phyloP scores from a whole-genome alignment of 148 eudicot genomes.

The Linanthus parryae region DNA sequence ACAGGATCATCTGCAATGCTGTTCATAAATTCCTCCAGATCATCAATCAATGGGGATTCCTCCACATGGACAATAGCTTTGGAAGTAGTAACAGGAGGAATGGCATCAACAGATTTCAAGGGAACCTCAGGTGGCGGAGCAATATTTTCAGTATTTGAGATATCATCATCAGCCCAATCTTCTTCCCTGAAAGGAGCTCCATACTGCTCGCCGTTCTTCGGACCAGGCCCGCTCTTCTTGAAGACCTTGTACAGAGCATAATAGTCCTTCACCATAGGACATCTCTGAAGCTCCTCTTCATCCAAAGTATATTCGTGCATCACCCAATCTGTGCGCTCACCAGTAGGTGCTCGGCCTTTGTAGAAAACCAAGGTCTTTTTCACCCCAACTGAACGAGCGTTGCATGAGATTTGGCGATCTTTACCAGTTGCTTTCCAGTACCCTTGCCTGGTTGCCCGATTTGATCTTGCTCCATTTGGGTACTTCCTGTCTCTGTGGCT shows the following conservation, averaged over 20 bases:
- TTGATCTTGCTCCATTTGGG: conserved; percentile 83
- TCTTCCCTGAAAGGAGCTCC: conserved; percentile 94
- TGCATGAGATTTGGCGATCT: conserved; percentile 58
- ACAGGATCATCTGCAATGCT: conserved; percentile 22
- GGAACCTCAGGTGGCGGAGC: conserved; percentile 1
- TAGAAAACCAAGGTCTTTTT: conserved; percentile 89
- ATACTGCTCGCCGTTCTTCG: conserved; percentile 95
- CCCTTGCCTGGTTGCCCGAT: conserved; percentile 72
- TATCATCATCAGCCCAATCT: conserved; percentile 75
- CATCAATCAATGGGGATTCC: conserved; percentile 16
- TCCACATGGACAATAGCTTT: conserved; percentile 11
- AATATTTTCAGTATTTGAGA: conserved; percentile 13
- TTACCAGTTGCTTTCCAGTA: conserved; percentile 99
- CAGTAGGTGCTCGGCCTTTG: conserved; percentile 85
- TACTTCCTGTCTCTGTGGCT: conserved; percentile 89
- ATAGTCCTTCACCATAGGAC: conserved; percentile 45
- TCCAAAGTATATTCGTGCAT: conserved; percentile 89
- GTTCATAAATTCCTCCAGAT: conserved; percentile 47
- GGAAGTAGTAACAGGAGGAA: conserved; percentile 9
- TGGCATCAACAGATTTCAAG: conserved; percentile 16
- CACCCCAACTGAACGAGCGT: conserved; percentile 62
- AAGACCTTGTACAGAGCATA: conserved; percentile 79
- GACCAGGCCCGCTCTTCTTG: conserved; percentile 96
- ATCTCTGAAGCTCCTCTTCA: conserved; percentile 79
- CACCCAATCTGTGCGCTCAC: conserved; percentile 91